Base-by-base conservation (phyloP, 176 grass and related monocot species). In the Eremochloa ophiuroides region DNA sequence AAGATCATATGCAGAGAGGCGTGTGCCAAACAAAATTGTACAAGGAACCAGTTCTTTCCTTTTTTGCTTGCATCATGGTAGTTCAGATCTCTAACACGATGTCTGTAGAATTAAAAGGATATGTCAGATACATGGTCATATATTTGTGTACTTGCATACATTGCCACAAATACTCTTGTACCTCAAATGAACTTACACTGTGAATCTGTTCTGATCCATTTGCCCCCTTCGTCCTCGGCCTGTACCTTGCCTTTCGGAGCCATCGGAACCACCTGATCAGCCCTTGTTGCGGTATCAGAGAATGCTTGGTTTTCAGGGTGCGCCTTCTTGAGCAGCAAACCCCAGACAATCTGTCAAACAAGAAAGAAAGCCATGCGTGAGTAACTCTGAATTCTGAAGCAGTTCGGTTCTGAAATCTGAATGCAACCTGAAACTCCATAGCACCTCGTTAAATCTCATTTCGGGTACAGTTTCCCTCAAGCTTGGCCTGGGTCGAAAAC, bases 121-220 rank as follows among this genome's bases (percentile, higher is more conserved):
- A 46, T 10, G 55, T 60, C 39, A 58, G 53, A 56, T 58, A 0
- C 53, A 58, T 58, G 53, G 39, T 51, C 40, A 62, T 18, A 64
- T 56, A 51, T 0, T 80, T 80, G 59, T 60, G 55, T 78, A 26
- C n/a, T 15, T 67, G 59, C 29, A 71, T n/a, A 22, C 29, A 46
- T 15, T 66, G 16, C 60, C 23, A 17, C 75, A 66, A 23, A 72
- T 35, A 35, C 34, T 35, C 34, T 35, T 35, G 34, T 35, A 35
- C 34, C 34, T 35, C 34, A 35, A 35, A 35, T 35, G 34, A 35
- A 35, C 34, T 35, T 35, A 94, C 91, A 94, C 23, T 94, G 85
- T 64, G 94, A 97, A 94, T 97, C 95, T 44, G 95, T 94, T 85
- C 58, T 93, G 80, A 97, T 91, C 92, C 95, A 97, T 61, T 85